Evolutionary conservation across 768 basidiomycete species (phyloP).

Genomic region (Postia placenta): DNA sequence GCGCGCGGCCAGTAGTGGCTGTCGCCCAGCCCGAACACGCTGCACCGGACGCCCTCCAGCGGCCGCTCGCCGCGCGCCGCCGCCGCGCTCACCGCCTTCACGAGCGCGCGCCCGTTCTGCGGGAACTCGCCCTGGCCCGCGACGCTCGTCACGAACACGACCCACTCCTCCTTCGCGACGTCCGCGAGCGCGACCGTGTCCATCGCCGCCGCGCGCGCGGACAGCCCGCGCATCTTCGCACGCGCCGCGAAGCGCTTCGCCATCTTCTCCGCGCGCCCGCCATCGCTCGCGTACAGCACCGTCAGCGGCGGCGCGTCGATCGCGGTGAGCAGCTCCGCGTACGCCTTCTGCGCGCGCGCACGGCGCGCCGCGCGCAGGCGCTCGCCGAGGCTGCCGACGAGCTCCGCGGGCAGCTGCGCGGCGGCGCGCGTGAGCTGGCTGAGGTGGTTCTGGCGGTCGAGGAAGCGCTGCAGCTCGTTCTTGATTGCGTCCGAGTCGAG

Average conservation of each 20-base stretch:
- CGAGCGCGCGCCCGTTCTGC: slow-evolving; percentile 88
- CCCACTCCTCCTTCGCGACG: slow-evolving; percentile 56
- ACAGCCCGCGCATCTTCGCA: slow-evolving; percentile 79
- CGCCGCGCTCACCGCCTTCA: slow-evolving; percentile 77
- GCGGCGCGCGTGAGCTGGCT: slow-evolving; percentile 84
- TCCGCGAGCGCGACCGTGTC: slow-evolving; percentile 77
- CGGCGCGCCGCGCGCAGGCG: slow-evolving; percentile 79
- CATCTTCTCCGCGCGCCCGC: slow-evolving; percentile 92
- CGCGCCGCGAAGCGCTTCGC: slow-evolving; percentile 83
- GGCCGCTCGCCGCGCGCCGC: slow-evolving; percentile 49
- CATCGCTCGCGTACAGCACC: slow-evolving; percentile 92
- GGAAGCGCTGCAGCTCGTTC: slow-evolving; percentile 87
- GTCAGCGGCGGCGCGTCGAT: slow-evolving; percentile 87
- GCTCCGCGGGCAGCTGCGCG: slow-evolving; percentile 74
- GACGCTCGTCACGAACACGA: slow-evolving; percentile 84
- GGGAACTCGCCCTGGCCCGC: slow-evolving; percentile 98
- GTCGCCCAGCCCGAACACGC: slow-evolving; percentile 95
- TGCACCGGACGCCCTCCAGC: slow-evolving; percentile 61
- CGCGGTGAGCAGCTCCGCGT: slow-evolving; percentile 73
- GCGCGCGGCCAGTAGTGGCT: slow-evolving; percentile 98
- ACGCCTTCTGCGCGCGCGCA: slow-evolving; percentile 75
- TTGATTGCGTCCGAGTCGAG: slow-evolving; percentile 94
- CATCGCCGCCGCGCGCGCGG: slow-evolving; percentile 66
- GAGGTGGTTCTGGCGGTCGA: slow-evolving; percentile 94
- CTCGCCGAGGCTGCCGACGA: slow-evolving; percentile 81